Base-by-base conservation (phyloP, 2,329 filamentous ascomycete genomes). In the Clonostachys sp. region DNA sequence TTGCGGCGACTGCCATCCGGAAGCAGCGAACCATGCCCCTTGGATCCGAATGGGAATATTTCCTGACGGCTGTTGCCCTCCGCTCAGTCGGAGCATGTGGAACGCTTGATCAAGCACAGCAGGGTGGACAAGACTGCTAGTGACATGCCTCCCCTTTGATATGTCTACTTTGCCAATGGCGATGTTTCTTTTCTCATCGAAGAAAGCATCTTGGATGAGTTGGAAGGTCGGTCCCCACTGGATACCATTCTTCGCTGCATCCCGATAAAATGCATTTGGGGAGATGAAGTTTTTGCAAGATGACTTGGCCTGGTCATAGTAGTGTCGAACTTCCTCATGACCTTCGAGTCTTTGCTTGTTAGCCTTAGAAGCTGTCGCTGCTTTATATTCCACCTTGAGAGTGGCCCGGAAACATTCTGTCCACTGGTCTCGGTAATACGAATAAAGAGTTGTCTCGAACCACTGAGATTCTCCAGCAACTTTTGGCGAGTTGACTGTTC, bases 121-220 rank as follows among this genome's bases (percentile, higher is more conserved):
- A 1, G 65, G 65, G 41, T 68, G 65, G 12, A 67, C 53, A 8
- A 59, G 53, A 16, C 63, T 52, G 1, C 56, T 51, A 12, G 49
- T 54, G 41, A 64, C 59, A n/a, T 53, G 59, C 12, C 49, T 38
- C 16, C n/a, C 17, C 13, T 42, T 42, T 16, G 41, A 24, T 17
- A 16, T 17, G n/a, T 20, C 34, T 14, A 45, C 16, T n/a, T 13
- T 39, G 16, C 16, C 44, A 5, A 45, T 33, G 44, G 13, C 44
- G 2, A 13, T 13, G 12, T 45, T 33, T 8, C 14, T 35, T 5
- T 40, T 44, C 3, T 46, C 43, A 6, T 43, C 44, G 7, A 33
- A 16, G n/a, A 48, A 14, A 3, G 47, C 43, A 6, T 43, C 44
- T 7, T 39, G 16, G 12, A 48, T 8, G 13, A 45, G 46, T 4